Conservation (phyloP, 2,329 filamentous ascomycete genomes). For the Paecilomyces formosus region DNA sequence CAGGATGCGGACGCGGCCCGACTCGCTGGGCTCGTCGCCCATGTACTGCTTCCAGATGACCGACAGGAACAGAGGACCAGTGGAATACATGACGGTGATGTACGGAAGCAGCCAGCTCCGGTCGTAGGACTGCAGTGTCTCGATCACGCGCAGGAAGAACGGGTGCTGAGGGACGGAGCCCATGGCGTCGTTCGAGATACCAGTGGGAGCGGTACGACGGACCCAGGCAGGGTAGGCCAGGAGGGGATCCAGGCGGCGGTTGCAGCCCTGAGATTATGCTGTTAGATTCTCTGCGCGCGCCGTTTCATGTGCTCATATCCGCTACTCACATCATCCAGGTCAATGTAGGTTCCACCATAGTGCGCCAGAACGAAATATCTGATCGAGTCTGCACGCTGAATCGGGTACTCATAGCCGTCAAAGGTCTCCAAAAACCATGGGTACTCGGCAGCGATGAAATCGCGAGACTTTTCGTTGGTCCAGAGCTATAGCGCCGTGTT, state of each 20-base stretch:
- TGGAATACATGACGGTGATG: conserved; percentile 72
- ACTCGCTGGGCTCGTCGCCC: conserved; percentile 31
- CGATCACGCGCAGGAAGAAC: conserved; percentile 64
- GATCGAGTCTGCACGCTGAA: conserved; percentile 71
- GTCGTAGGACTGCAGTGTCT: conserved; percentile 60
- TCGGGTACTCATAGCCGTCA: conserved; percentile 64
- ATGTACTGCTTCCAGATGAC: conserved; percentile 71
- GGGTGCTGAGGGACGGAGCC: conserved; percentile 64
- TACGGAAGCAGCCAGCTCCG: conserved; percentile 63
- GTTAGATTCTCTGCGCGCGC: background rate
- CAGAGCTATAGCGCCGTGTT: conserved; percentile 51
- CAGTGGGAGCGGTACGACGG: conserved; percentile 64
- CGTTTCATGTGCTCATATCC: conserved; percentile 1
- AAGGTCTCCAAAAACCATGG: conserved; percentile 72
- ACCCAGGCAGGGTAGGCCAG: conserved; percentile 64
- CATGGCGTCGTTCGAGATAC: conserved; percentile 77
- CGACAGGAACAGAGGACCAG: conserved; percentile 68
- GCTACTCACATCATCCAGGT: conserved; percentile 60
- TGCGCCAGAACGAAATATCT: conserved; percentile 72
- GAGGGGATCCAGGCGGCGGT: conserved; percentile 59
- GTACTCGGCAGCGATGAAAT: conserved; percentile 67
- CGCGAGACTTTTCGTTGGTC: conserved; percentile 62
- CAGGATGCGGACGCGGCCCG: conserved; percentile 56
- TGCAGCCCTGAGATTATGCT: conserved; percentile 50
- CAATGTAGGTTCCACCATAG: conserved; percentile 74